Evolutionary conservation across 2,329 filamentous ascomycete species (phyloP).

Genomic region (Pyricularia sp.): DNA sequence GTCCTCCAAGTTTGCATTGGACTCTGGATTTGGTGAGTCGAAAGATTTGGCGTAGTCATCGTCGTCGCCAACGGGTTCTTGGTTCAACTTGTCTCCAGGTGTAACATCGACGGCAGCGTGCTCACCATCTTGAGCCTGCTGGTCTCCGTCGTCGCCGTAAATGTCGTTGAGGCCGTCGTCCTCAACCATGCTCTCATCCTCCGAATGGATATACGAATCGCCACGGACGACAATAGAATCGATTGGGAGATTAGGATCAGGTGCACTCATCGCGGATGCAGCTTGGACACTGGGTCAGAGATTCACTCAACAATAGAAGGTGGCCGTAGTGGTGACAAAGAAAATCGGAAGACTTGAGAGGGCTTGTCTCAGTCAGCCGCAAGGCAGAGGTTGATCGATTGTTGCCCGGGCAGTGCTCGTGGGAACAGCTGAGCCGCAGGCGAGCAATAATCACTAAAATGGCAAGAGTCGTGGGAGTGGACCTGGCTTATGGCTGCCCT

Average conservation of each 20-base stretch:
- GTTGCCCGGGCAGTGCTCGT: neutral
- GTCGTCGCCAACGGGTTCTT: conserved; percentile 18
- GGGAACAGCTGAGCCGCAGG: neutral
- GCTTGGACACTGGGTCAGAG: neutral
- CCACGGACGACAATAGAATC: conserved; percentile 3
- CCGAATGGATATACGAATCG: conserved; percentile 8
- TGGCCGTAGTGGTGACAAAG: neutral
- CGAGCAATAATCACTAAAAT: neutral
- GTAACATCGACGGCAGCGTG: neutral
- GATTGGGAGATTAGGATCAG: neutral
- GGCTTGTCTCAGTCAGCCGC: neutral
- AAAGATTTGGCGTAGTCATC: conserved; percentile 39
- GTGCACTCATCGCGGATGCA: conserved; percentile 1
- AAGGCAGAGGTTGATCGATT: neutral
- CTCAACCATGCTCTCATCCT: conserved; percentile 25
- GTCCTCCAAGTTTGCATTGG: neutral
- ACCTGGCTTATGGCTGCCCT: neutral
- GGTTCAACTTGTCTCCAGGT: neutral
- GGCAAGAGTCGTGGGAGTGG: neutral
- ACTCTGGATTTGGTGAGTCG: conserved; percentile 25
- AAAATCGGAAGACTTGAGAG: neutral
- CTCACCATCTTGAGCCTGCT: conserved; percentile 6
- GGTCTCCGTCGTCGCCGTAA: conserved; percentile 27
- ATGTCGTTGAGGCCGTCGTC: conserved; percentile 32
- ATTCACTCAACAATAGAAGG: neutral